Conservation (phyloP, 176 grass and related monocot genomes). For the Ensete glaucum region DNA sequence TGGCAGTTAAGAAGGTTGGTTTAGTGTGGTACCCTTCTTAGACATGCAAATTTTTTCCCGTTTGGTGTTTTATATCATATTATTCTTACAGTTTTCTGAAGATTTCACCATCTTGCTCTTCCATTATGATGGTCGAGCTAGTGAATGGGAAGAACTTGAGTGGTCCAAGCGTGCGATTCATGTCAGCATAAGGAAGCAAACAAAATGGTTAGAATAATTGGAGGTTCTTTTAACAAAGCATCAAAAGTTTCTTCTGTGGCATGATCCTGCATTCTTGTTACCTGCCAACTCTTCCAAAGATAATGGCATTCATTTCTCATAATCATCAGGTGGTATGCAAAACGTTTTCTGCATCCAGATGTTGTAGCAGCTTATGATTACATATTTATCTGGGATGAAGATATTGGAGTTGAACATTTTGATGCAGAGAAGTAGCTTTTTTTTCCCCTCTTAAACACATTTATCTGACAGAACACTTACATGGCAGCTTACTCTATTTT, state of each 20-base stretch:
- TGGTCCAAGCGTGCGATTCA: conserved; percentile 93
- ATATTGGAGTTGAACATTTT: conserved; percentile 18
- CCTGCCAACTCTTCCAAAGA: not conserved
- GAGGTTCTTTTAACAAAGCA: not conserved
- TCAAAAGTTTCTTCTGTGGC: not conserved
- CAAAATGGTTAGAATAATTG: conserved; percentile 52
- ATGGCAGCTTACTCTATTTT: not conserved
- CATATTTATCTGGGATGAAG: conserved; percentile 23
- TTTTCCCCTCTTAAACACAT: not conserved
- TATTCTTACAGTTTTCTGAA: conserved; percentile 55
- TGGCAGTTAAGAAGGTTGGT: conserved; percentile 16
- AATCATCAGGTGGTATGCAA: conserved; percentile 21
- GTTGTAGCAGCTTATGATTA: conserved; percentile 20
- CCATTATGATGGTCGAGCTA: conserved; percentile 83
- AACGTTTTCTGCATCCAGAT: conserved; percentile 24
- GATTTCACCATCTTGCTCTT: conserved; percentile 89
- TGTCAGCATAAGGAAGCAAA: conserved; percentile 76
- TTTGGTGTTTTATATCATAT: not conserved
- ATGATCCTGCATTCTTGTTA: not conserved
- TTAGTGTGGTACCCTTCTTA: not conserved
- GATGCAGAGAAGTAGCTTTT: conserved; percentile 11
- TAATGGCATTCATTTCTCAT: not conserved
- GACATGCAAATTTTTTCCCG: not conserved
- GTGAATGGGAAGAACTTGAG: conserved; percentile 89
- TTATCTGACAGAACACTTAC: not conserved